phyloP scores from a whole-genome alignment of 495 filamentous ascomycete genomes.

The Cairneyella variabilis region DNA sequence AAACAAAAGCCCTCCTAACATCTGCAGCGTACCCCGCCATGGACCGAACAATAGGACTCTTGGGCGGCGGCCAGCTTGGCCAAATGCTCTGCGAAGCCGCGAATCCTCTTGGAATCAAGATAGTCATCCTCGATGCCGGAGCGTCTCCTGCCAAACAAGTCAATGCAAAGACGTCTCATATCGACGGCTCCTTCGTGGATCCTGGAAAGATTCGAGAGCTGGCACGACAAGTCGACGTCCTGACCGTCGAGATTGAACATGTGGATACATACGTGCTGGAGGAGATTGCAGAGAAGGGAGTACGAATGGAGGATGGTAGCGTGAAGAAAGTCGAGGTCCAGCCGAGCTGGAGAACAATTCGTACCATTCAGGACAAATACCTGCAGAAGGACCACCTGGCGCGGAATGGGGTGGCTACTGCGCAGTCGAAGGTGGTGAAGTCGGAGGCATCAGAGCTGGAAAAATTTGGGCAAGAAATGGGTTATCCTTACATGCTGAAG shows the following conservation, averaged over 20 bases:
- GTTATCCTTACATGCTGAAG: constrained; percentile 94
- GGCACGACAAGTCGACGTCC: constrained; percentile 70
- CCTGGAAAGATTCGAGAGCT: constrained; percentile 70
- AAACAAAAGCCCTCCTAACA: background rate
- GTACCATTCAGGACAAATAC: constrained; percentile 95
- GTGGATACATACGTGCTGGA: constrained; percentile 91
- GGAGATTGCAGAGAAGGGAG: constrained; percentile 61
- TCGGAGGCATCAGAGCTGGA: constrained; percentile 44
- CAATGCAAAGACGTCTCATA: constrained; percentile 67
- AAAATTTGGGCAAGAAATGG: constrained; percentile 59
- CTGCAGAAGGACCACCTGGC: constrained; percentile 81
- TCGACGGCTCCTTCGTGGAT: constrained; percentile 84
- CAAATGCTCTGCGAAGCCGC: constrained; percentile 95
- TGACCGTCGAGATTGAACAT: constrained; percentile 98
- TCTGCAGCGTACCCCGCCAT: constrained; percentile 17
- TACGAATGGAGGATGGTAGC: constrained; percentile 40
- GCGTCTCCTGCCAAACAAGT: constrained; percentile 88
- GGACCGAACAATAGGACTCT: constrained; percentile 54
- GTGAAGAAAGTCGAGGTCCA: constrained; percentile 57
- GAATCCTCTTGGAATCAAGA: constrained; percentile 76
- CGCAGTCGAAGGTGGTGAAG: constrained; percentile 59
- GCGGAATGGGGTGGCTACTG: constrained; percentile 63
- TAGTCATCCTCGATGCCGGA: constrained; percentile 75
- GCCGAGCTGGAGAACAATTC: constrained; percentile 84
- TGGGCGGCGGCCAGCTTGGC: constrained; percentile 81